phyloP scores from a whole-genome alignment of 306 rosid genomes.

The Rosa chinensis region DNA sequence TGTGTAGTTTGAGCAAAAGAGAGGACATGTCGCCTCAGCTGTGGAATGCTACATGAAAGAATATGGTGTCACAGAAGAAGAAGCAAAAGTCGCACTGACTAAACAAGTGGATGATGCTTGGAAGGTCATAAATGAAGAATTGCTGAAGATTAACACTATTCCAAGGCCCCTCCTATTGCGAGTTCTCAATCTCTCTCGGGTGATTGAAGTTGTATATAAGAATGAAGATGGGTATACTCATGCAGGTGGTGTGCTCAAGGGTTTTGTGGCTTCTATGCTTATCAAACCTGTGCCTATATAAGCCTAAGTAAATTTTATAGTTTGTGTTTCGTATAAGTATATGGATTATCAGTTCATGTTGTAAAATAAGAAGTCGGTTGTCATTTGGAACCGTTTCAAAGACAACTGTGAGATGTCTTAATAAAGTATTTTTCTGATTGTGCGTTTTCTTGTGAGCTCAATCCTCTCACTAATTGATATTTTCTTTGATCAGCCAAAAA shows the following conservation, averaged over 20 bases:
- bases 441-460: no score
- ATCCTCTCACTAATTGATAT: no score
- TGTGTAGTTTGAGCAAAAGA: constrained; percentile 2
- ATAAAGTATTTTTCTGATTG: no score
- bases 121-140: constrained; percentile 41
- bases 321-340: not conserved
- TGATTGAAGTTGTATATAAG: constrained; percentile 27
- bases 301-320: not conserved
- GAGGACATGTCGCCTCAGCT: not conserved
- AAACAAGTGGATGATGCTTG: constrained; percentile 16
- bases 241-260: not conserved
- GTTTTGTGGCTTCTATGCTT: not conserved
- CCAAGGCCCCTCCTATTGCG: constrained; percentile 11
- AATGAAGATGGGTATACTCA: constrained; percentile 29
- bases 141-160: constrained; percentile 5
- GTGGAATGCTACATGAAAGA: constrained; percentile 4
- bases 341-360: not conserved
- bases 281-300: not conserved
- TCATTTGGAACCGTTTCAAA: not conserved
- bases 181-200: constrained; percentile 32
- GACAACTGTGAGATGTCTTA: not conserved
- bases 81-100: not conserved
- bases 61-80: not conserved
- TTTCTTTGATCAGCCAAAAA: no score
- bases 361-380: not conserved